Base-by-base conservation (phyloP, 2,329 filamentous ascomycete genomes). In the Monilinia laxa region DNA sequence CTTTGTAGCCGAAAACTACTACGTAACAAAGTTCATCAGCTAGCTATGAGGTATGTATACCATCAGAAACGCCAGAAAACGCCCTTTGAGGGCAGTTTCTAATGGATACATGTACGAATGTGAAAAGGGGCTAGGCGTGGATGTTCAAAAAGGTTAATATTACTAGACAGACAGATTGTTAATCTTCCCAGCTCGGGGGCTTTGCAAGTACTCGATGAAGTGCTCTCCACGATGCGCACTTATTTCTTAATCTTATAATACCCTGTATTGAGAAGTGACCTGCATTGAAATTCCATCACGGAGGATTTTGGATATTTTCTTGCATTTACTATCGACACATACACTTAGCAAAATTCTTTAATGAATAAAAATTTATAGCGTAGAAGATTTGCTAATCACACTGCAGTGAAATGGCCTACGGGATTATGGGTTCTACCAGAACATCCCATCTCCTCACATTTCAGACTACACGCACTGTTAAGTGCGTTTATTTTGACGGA, bases 401-500 rank as follows among this genome's bases (percentile, higher is more conserved):
- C n/a, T 55, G 12, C 54, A 78, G 77, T 52, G 81, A 81, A 66
- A 84, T 84, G 82, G 78, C 81, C n/a, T 84, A 84, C 70, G 80
- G 80, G 6, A 84, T 84, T 68, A 83, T 83, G 78, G 82, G 82
- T 25, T 75, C 74, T 0, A 75, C 76, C 31, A 75, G 78, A 45
- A 73, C 80, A 62, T 81, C 80, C 11, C 79, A 80, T 67, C 76
- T 84, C 75, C 75, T 83, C 49, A 83, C 80, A 1, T 84, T 82
- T 71, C 79, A 83, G 70, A 81, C 81, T 1, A 80, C 77, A 23
- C 78, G 78, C 6, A 73, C 76, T 12, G 73, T 80, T 11, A 78
- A 76, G 65, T 79, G 78, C 40, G 73, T 84, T 5, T 83, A 84
- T 70, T 83, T 84, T 66, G 82, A 84, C 72, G 82, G 82, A 59